Base-by-base conservation (phyloP, 1,284 basidiomycete genomes). In the Tylopilus orsonianus region DNA sequence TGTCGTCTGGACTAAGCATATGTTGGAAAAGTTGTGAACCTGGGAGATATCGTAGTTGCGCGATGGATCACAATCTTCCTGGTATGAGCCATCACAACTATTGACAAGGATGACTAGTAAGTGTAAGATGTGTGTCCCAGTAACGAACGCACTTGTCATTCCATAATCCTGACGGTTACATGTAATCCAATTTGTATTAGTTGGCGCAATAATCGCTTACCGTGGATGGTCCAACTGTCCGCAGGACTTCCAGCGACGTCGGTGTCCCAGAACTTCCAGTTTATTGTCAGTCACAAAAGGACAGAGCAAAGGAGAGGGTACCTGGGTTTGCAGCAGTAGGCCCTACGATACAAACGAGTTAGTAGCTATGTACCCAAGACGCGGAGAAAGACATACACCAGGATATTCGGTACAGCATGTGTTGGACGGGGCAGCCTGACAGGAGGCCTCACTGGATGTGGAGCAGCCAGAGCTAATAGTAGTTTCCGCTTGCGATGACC, bases 211-310 rank as follows among this genome's bases (percentile, higher is more conserved):
- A 18, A 49, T 10, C 14, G 54, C 75, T 39, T 52, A 81, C 86
- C 86, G 47, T 88, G 86, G 54, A 89, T 85, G 0, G 85, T 87
- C 86, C 87, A 90, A 56, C 80, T 85, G 60, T 85, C 58, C 8
- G 58, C 61, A 16, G 88, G 85, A 3, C 85, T 85, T 22, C 80
- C 82, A 1, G 78, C 67, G 0, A 87, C 83, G 46, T 78, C 54
- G 2, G 75, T 75, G 54, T 85, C 82, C 81, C 83, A 85, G 61
- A 83, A 81, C 79, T 83, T 61, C 36, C 30, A 23, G 19, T 36
- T 30, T 9, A 42, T 34, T 16, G 2, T 59, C 18, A 53, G 44
- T n/a, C 10, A 30, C 19, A 32, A 36, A 18, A 10, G 8, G 3
- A 10, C 2, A 14, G 13, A 16, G 19, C n/a, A 19, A 14, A 2